These are phyloP conservation scores for Metschnikowia borealis DNA, from an alignment of 805 yeast species.

Conservation along the genomic window DNA sequence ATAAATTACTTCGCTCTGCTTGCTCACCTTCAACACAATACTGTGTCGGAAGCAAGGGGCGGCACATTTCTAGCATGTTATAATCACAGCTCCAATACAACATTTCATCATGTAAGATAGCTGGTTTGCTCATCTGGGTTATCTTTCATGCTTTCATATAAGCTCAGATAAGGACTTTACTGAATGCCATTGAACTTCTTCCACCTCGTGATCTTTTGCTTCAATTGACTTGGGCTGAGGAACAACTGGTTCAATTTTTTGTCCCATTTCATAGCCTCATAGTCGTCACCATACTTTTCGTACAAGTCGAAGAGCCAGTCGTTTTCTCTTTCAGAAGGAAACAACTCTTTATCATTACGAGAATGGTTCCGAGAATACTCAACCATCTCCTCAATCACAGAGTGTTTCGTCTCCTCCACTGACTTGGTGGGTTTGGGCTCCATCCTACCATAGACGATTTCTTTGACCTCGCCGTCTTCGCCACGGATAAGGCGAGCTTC, in stretches of 20 bases:
- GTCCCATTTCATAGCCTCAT: slow-evolving; percentile 89
- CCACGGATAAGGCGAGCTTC: slow-evolving; percentile 75
- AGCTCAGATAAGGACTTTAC: background rate
- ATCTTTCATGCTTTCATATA: background rate
- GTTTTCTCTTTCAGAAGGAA: slow-evolving; percentile 66
- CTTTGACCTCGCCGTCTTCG: slow-evolving; percentile 57
- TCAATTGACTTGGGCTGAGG: slow-evolving; percentile 80
- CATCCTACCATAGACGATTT: slow-evolving; percentile 69
- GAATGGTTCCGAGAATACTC: slow-evolving; percentile 39
- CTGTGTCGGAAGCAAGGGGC: no score
- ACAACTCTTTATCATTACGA: slow-evolving; percentile 50
- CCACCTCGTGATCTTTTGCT: slow-evolving; percentile 69
- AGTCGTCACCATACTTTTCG: slow-evolving; percentile 83
- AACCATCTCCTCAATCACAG: slow-evolving; percentile 67
- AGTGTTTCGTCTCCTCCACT: slow-evolving; percentile 26
- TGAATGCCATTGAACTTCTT: slow-evolving; percentile 31
- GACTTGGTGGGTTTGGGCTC: slow-evolving; percentile 21
- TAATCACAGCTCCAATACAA: no score
- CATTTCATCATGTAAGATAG: no score
- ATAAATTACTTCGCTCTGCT: no score
- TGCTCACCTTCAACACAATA: no score
- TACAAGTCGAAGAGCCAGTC: slow-evolving; percentile 65
- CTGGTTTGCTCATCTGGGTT: background rate
- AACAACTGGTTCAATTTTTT: slow-evolving; percentile 77
- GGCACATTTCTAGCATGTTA: no score